These are phyloP conservation scores for Apiospora hydei DNA, from an alignment of 2,329 filamentous ascomycete genomes.

Conservation along the genomic window DNA sequence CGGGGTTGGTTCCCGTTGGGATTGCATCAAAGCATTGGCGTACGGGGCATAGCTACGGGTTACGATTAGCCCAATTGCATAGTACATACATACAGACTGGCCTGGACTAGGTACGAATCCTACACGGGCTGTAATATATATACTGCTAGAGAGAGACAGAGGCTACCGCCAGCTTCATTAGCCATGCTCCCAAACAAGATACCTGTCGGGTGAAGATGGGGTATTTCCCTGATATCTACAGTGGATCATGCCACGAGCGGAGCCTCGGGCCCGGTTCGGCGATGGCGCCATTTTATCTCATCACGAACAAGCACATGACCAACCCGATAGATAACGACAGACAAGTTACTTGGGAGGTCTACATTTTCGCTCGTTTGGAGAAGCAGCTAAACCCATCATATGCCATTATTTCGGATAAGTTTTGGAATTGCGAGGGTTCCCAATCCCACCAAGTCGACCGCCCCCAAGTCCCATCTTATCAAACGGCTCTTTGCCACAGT, in stretches of 20 bases:
- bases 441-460: not conserved
- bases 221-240: constrained; percentile 14
- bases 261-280: constrained; percentile 17
- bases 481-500: constrained; percentile 2
- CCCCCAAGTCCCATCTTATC: not conserved
- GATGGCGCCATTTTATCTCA: constrained; percentile 19
- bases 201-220: constrained; percentile 17
- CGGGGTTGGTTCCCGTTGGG: not conserved
- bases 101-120: not conserved
- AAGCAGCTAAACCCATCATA: not conserved
- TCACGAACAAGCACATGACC: constrained; percentile 15
- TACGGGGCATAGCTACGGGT: constrained; percentile 14
- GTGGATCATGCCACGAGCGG: constrained; percentile 13
- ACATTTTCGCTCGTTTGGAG: not conserved
- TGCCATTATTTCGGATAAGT: not conserved
- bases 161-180: constrained; percentile 1
- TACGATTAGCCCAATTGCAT: constrained; percentile 17
- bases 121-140: not conserved
- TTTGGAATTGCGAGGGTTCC: not conserved
- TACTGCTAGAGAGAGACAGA: not conserved
- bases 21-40: constrained; percentile 22
- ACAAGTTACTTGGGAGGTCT: not conserved
- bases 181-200: not conserved
- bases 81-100: constrained; percentile 18
- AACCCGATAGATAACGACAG: not conserved